Evolutionary conservation across 2,329 filamentous ascomycete species (phyloP), one percentile per base, ranked within the genome.

Genomic region (Fusarium pseudograminearum): DNA sequence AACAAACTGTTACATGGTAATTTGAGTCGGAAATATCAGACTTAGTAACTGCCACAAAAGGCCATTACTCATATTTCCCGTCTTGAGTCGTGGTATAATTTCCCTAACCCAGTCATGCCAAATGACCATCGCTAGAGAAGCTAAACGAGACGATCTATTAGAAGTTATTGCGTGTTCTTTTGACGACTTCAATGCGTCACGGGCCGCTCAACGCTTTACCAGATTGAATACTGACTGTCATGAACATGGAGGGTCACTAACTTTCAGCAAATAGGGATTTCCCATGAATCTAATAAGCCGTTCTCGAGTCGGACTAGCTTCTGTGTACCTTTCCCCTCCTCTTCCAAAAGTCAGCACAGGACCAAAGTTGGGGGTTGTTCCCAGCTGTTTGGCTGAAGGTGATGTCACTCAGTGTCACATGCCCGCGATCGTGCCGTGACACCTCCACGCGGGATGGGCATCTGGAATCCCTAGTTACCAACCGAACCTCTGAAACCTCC

Each of bases 401-500:
- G 70, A 72, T 70, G 70, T 72, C 70, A 72, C 58, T 54, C 52
- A 61, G 64, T 71, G 70, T 73, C 70, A 73, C 70, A 73, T 73
- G 70, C 42, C 33, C 20, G 28, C 18, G 47, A 58, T 65, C 55
- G 53, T 71, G 56, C 51, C 36, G 57, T 71, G 64, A 57, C 64
- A 65, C 56, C 67, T 68, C 54, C 67, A 55, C 62, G 54, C 53
- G 48, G 54, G 42, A 47, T 50, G 33, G 34, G 24, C 30, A 47
- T 53, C 28, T 42, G 47, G 52, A 42, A 54, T 28, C 44, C 46
- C 52, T 52, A 69, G 42, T 26, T 47, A 36, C 44, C 22, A 18
- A 36, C 44, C 26, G 16, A 56, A 20, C 34, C 15, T 38, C 45
- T 42, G 51, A 55, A 61, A 46, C 53, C 61, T 55, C 53, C 51